Percentiles rank a stretch among this genome's conserved stretches.
Conservation (phyloP, 352 stramenopile genomes). For the Thalassiosira exigua region DNA sequence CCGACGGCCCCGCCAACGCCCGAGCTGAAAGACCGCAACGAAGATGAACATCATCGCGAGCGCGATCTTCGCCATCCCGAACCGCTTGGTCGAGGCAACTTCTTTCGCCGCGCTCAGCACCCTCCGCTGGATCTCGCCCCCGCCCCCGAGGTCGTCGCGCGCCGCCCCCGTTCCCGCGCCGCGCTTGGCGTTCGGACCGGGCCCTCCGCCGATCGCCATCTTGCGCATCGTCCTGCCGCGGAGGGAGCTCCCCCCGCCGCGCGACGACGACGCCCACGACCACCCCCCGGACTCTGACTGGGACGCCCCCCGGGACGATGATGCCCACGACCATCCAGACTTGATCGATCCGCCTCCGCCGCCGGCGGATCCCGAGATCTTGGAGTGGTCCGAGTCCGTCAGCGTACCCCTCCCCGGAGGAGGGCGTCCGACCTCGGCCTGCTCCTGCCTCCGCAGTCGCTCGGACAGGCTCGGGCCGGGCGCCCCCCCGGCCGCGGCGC, state of each 20-base stretch:
- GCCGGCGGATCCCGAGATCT: background rate
- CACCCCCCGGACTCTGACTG: background rate
- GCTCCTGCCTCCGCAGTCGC: conserved; percentile 11
- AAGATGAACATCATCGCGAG: background rate
- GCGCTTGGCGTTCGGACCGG: background rate
- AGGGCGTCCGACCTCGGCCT: background rate
- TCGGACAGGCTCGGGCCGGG: conserved; percentile 21
- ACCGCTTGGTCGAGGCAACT: background rate
- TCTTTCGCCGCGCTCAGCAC: conserved; percentile 14
- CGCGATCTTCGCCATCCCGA: conserved; percentile 1
- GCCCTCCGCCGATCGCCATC: background rate
- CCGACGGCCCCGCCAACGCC: background rate
- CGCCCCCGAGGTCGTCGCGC: conserved; percentile 7
- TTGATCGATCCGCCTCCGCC: background rate
- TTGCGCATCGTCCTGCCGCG: background rate
- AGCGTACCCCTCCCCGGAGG: conserved; percentile 16
- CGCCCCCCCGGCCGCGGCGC: no score
- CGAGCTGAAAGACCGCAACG: background rate
- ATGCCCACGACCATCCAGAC: conserved; percentile 7
- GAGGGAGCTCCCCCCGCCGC: conserved; percentile 1
- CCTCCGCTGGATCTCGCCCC: background rate
- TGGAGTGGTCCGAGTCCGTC: conserved; percentile 29
- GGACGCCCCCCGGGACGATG: background rate
- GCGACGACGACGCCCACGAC: background rate
- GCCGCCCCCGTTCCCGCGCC: conserved; percentile 7